Percentiles rank a stretch among this genome's conserved stretches.
Evolutionary conservation across 2,329 filamentous ascomycete species (phyloP).

Genomic region (Apiospora phragmitis): DNA sequence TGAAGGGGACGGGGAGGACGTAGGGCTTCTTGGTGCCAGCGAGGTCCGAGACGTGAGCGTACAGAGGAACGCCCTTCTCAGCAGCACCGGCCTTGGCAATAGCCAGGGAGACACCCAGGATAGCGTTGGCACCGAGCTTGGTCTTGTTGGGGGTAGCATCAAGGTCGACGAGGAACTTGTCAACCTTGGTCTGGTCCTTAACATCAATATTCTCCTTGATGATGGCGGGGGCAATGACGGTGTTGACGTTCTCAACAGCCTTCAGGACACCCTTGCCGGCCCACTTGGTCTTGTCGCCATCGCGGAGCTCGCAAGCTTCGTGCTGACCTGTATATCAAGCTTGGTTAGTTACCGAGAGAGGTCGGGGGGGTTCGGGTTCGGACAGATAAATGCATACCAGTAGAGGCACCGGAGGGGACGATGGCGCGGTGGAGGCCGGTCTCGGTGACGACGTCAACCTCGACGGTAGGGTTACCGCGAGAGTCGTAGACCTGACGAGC

Average conservation of each 20-base stretch:
- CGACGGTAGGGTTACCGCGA: slow-evolving; percentile 96
- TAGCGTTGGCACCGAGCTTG: slow-evolving; percentile 85
- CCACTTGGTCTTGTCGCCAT: slow-evolving; percentile 87
- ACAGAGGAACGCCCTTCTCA: slow-evolving; percentile 85
- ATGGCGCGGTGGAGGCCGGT: slow-evolving; percentile 96
- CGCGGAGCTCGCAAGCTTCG: slow-evolving; percentile 88
- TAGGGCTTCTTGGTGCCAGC: slow-evolving; percentile 90
- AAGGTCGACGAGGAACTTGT: slow-evolving; percentile 82
- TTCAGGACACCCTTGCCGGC: slow-evolving; percentile 84
- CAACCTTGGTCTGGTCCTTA: slow-evolving; percentile 82
- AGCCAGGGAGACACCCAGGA: slow-evolving; percentile 81
- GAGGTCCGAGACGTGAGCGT: slow-evolving; percentile 84
- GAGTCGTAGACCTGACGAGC: slow-evolving; percentile 98
- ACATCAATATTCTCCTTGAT: slow-evolving; percentile 83
- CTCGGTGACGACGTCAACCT: slow-evolving; percentile 96
- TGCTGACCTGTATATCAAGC: slow-evolving; percentile 65
- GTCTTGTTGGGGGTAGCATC: slow-evolving; percentile 86
- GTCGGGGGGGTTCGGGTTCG: slow-evolving; percentile 15
- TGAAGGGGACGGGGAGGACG: slow-evolving; percentile 87
- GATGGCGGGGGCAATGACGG: slow-evolving; percentile 74
- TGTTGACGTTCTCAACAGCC: slow-evolving; percentile 85
- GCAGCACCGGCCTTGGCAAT: slow-evolving; percentile 87
- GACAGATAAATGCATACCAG: slow-evolving; percentile 60
- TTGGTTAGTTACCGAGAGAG: slow-evolving; percentile 22
- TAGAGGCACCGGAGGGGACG: slow-evolving; percentile 94